These are phyloP conservation scores for Chalciporus sp. DNA, from an alignment of 1,284 basidiomycete species.

Conservation along the genomic window DNA sequence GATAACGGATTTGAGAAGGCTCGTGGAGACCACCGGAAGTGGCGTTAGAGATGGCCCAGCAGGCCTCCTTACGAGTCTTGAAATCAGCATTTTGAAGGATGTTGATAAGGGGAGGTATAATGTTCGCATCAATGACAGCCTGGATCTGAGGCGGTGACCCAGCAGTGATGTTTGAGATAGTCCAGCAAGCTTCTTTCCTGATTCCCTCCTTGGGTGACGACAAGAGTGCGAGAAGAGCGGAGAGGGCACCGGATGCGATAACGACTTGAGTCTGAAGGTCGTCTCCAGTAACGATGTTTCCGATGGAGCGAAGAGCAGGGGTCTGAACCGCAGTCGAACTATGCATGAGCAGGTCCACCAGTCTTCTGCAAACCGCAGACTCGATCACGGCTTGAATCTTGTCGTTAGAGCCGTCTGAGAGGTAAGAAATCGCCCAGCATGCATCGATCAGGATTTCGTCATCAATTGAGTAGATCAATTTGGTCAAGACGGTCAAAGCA, in stretches of 20 bases:
- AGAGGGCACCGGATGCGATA: conserved; percentile 94
- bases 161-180: conserved; percentile 98
- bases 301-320: conserved; percentile 95
- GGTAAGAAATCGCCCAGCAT: conserved; percentile 99
- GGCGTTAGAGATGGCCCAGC: conserved; percentile 99
- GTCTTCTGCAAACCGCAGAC: conserved; percentile 94
- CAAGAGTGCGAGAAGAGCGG: conserved; percentile 88
- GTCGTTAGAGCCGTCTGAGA: conserved; percentile 98
- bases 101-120: conserved; percentile 98
- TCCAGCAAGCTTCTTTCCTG: conserved; percentile 98
- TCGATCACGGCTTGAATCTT: conserved; percentile 99
- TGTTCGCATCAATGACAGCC: conserved; percentile 84
- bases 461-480: conserved; percentile 98
- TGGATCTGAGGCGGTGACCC: conserved; percentile 97
- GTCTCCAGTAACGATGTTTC: conserved; percentile 98
- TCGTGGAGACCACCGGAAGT: conserved; percentile 98
- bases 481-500: conserved; percentile 93
- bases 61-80: conserved; percentile 99
- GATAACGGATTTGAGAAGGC: conserved; percentile 96
- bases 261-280: conserved; percentile 99
- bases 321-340: conserved; percentile 98
- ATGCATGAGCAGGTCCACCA: conserved; percentile 98
- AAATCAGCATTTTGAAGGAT: conserved; percentile 98
- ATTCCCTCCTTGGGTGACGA: conserved; percentile 97
- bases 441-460: conserved; percentile 99